Evolutionary conservation across 352 stramenopile species (phyloP).

Genomic region (Pythium vanterpoolii): DNA sequence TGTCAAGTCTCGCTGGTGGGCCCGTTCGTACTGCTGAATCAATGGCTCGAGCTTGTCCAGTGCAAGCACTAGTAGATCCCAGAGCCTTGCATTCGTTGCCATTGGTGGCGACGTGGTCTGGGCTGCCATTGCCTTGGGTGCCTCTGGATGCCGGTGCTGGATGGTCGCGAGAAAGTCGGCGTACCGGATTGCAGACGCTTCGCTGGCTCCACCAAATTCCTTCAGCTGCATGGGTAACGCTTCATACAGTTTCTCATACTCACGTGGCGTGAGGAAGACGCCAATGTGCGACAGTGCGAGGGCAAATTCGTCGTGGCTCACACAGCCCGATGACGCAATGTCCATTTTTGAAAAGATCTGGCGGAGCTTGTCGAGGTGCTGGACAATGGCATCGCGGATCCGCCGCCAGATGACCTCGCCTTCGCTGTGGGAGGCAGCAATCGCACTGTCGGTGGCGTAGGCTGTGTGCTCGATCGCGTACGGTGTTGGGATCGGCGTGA

Average conservation of each 20-base stretch:
- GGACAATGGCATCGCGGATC: constrained; percentile 42
- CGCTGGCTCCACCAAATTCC: constrained; percentile 5
- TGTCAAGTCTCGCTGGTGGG: constrained; percentile 43
- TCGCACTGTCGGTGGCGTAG: constrained; percentile 20
- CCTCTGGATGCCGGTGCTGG: constrained; percentile 25
- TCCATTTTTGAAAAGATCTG: constrained; percentile 84
- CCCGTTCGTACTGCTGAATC: constrained; percentile 52
- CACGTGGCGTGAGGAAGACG: constrained; percentile 58
- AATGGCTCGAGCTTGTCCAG: constrained; percentile 50
- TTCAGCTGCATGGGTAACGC: constrained; percentile 41
- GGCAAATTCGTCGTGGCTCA: constrained; percentile 69
- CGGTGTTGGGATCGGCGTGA: constrained; percentile 35
- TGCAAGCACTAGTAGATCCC: constrained; percentile 52
- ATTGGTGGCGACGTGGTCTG: constrained; percentile 36
- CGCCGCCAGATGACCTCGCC: constrained; percentile 55
- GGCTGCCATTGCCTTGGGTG: constrained; percentile 28
- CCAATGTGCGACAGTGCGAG: constrained; percentile 67
- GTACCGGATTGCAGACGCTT: constrained; percentile 51
- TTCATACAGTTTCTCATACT: constrained; percentile 68
- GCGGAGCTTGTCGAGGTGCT: constrained; percentile 61
- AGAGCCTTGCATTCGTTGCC: constrained; percentile 40
- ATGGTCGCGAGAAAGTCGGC: constrained; percentile 54
- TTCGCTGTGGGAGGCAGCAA: constrained; percentile 23
- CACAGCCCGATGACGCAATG: constrained; percentile 54
- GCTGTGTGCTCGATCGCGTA: constrained; percentile 30